Evolutionary conservation across 306 rosid genomes (phyloP), one percentile per base, ranked within the genome.

Genomic region (Vigna nakashimae): DNA sequence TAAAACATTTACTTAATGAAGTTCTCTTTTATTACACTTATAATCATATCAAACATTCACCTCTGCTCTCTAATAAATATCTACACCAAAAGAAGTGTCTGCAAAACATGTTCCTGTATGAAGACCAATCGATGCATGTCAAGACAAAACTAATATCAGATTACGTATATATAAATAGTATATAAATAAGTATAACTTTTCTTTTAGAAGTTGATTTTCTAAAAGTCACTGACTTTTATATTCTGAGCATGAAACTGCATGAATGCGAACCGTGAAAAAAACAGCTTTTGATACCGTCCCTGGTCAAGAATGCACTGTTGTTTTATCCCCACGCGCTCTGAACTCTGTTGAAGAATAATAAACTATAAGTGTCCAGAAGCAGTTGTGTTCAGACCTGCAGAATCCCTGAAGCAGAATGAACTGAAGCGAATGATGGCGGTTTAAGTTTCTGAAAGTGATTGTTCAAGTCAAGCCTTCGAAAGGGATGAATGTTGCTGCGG

Each of bases 381-480:
- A 14, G 66, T 30, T 7, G 15, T n/a, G 28, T 20, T 53, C 38
- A 40, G 64, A 18, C 43, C 84, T 79, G 79, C 68, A 73, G 71
- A 73, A 77, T 77, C 85, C 72, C 75, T 52, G 69, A 14, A 43
- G 69, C n/a, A 43, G 43, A 80, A 59, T 45, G 50, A 14, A 65
- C 62, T 71, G 65, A 51, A 71, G 24, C 63, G 55, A 84, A 76
- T 80, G 77, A 74, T 15, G 51, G 43, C 78, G 42, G 51, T 65
- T 18, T 9, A 56, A 53, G 28, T 38, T 73, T 22, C 14, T 55
- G 85, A 83, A 76, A 86, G 62, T 8, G 81, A 77, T 76, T 58
- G 79, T 74, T 80, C 80, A 51, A 63, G 14, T 80, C 80, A 59
- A 63, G 14, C 13, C 22, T 32, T 60, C 4, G 10, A 59, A 51